Base-by-base conservation (phyloP, 2,329 filamentous ascomycete species). In the Verticillium zaregamsianum region DNA sequence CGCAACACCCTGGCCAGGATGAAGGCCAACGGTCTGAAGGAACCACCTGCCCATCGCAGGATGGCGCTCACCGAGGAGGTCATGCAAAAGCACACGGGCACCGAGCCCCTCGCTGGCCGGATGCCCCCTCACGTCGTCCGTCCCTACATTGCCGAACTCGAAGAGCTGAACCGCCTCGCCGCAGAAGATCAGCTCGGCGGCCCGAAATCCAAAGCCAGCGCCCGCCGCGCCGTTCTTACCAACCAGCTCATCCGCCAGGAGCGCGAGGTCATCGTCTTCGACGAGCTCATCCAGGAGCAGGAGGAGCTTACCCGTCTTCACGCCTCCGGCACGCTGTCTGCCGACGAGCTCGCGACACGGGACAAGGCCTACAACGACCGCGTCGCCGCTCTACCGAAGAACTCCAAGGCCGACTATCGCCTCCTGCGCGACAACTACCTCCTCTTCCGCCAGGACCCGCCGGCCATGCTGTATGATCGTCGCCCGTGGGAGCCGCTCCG, bases 401-500 rank as follows among this genome's bases (percentile, higher is more conserved):
- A 71, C 67, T 62, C 67, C 11, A 66, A 68, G 31, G 70, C 71
- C 35, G 74, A 79, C 60, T 80, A 79, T 67, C 62, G 69, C 25
- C 71, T 75, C 33, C 68, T 75, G 57, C 76, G 79, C 33, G 87
- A 90, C 67, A 86, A 87, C 68, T 71, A 80, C 55, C 82, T 84
- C 65, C 66, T 82, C 17, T 79, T 82, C 68, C 71, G 76, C 58
- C 77, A 82, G 72, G 67, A 79, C 0, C 78, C 81, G 1, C 83
- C 86, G 0, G 68, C 81, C 1, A 73, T 94, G 3, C 68, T 80
- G 31, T 93, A 88, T 86, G 92, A 96, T 72, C 81, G 83, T 1
- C 86, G 93, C 17, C 76, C 79, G 2, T 87, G 86, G 68, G 91
- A 96, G 68, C 90, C 92, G 0, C 78, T 97, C 17, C 73, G 78